A percentile compares a stretch with the other conserved stretches of the same genome.
phyloP scores from a whole-genome alignment of 306 rosid genomes.

The Cicer arietinum region DNA sequence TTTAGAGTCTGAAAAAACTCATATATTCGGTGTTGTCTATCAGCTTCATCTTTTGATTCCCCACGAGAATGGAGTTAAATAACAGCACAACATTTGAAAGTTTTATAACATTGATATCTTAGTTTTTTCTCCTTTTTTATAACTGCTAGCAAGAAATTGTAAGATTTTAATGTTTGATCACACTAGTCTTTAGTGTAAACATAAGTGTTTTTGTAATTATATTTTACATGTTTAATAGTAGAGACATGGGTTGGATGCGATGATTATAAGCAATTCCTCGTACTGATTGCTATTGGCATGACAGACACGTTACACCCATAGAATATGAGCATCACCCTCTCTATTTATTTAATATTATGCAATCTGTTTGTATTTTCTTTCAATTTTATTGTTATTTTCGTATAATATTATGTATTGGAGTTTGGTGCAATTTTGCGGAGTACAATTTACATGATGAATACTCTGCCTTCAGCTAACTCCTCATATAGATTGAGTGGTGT shows the following conservation, averaged over 20 bases:
- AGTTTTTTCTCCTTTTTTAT: too few relatives aligned
- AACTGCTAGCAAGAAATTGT: too few relatives aligned
- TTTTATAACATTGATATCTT: too few relatives aligned
- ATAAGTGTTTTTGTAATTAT: too few relatives aligned
- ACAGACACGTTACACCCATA: constrained; percentile 22
- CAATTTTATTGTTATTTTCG: too few relatives aligned
- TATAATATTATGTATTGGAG: background rate
- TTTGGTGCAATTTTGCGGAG: background rate
- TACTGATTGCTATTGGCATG: constrained; percentile 21
- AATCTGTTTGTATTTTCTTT: too few relatives aligned
- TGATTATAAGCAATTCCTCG: constrained; percentile 25
- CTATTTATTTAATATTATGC: background rate
- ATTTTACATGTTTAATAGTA: too few relatives aligned
- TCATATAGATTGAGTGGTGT: background rate
- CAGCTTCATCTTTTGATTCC: constrained; percentile 63
- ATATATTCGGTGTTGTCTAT: constrained; percentile 62
- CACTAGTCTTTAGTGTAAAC: too few relatives aligned
- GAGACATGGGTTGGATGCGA: background rate
- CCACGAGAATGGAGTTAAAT: constrained; percentile 69
- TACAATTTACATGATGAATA: background rate
- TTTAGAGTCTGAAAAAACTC: constrained; percentile 65
- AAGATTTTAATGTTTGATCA: too few relatives aligned
- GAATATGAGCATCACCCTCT: constrained; percentile 4
- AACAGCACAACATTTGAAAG: constrained; percentile 58
- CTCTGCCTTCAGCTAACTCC: background rate